Conservation (phyloP, 2,329 filamentous ascomycete genomes). For the Aspergillus sp. region DNA sequence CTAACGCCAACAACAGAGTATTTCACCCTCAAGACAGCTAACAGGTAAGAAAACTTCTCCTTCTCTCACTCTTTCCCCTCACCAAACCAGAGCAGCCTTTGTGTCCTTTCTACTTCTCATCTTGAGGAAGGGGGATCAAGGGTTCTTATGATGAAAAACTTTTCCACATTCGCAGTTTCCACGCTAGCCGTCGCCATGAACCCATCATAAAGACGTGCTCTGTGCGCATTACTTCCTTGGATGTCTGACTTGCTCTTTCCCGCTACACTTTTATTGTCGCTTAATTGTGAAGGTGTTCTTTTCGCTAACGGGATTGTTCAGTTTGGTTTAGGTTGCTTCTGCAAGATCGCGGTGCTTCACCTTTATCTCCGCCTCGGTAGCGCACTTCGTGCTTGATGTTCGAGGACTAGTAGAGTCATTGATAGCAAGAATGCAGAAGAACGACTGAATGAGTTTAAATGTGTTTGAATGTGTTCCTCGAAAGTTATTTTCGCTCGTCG, state of each 20-base stretch:
- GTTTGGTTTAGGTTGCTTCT: background rate
- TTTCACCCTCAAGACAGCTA: background rate
- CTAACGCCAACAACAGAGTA: background rate
- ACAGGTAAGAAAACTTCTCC: slow-evolving; percentile 1
- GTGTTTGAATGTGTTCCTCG: too few species aligned
- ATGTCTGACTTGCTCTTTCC: slow-evolving; percentile 35
- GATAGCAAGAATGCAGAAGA: too few species aligned
- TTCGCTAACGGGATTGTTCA: background rate
- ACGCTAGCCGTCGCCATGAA: slow-evolving; percentile 44
- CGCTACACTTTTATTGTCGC: slow-evolving; percentile 65
- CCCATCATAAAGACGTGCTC: slow-evolving; percentile 39
- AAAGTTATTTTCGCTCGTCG: too few species aligned
- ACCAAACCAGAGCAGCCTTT: slow-evolving; percentile 20
- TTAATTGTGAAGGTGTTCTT: background rate
- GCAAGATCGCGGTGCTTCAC: too few species aligned
- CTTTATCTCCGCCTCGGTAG: too few species aligned
- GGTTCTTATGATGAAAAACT: slow-evolving; percentile 46
- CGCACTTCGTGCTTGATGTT: too few species aligned
- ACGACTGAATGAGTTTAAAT: too few species aligned
- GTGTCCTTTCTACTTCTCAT: background rate
- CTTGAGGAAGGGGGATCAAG: background rate
- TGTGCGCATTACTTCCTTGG: slow-evolving; percentile 46
- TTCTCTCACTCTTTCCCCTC: background rate
- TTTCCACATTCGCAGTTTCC: slow-evolving; percentile 50
- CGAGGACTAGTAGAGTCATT: too few species aligned